Evolutionary conservation across 2,329 filamentous ascomycete species (phyloP).

Genomic region (Claviceps sp.): DNA sequence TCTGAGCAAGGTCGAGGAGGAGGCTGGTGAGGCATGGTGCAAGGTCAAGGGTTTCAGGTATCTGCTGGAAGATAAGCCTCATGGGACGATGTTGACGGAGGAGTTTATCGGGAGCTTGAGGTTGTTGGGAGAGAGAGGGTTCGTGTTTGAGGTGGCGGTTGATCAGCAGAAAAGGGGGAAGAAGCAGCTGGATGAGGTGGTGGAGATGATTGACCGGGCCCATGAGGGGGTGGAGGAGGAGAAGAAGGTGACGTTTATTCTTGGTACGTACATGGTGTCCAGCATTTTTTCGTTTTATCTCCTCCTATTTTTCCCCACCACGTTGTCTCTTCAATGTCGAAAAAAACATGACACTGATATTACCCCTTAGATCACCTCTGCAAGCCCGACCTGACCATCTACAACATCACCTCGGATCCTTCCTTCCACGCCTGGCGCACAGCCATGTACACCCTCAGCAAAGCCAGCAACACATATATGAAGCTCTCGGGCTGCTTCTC

Average conservation of each 20-base stretch:
- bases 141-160: slow-evolving; percentile 72
- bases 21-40: slow-evolving; percentile 50
- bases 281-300: neutral
- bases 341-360: neutral
- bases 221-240: slow-evolving; percentile 46
- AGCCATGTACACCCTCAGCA: slow-evolving; percentile 53
- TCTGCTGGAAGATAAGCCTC: slow-evolving; percentile 63
- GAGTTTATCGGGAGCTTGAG: slow-evolving; percentile 53
- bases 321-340: neutral
- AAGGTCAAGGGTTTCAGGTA: slow-evolving; percentile 72
- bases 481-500: slow-evolving; percentile 83
- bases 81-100: slow-evolving; percentile 48
- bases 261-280: slow-evolving; percentile 41
- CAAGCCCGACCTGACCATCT: slow-evolving; percentile 65
- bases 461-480: slow-evolving; percentile 59
- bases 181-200: slow-evolving; percentile 57
- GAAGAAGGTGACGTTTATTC: slow-evolving; percentile 50
- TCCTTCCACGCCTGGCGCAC: slow-evolving; percentile 57
- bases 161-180: slow-evolving; percentile 67
- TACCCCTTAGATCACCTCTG: slow-evolving; percentile 63
- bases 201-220: slow-evolving; percentile 55
- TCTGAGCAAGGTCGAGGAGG: slow-evolving; percentile 44
- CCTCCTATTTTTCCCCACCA: too few species aligned
- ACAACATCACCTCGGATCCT: slow-evolving; percentile 39
- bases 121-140: slow-evolving; percentile 48